A percentile compares a stretch with the other conserved stretches of the same genome.
These are phyloP conservation scores for Leersia perrieri DNA, from an alignment of 176 grass and related monocot species.

Conservation along the genomic window DNA sequence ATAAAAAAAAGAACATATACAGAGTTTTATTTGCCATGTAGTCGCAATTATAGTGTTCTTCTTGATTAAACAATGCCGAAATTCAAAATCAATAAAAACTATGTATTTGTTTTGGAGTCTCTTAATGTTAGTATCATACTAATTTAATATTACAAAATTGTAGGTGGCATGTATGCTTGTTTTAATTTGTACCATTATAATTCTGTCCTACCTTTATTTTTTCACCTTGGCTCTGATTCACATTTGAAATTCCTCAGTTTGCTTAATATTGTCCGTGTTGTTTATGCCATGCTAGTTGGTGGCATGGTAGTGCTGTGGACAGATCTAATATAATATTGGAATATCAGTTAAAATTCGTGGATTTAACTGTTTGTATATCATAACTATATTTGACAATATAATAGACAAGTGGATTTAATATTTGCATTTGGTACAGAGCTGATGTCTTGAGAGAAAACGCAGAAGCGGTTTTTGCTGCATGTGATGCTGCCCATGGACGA, in stretches of 20 bases:
- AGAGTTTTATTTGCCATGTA: too few relatives aligned
- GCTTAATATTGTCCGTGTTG: not conserved
- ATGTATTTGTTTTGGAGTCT: too few relatives aligned
- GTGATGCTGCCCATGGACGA: slow-evolving; percentile 95
- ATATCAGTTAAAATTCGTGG: not conserved
- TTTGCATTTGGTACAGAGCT: slow-evolving; percentile 60
- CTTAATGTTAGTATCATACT: too few relatives aligned
- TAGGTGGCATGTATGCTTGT: not conserved
- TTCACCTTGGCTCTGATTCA: not conserved
- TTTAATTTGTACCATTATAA: not conserved
- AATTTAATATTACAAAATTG: not conserved
- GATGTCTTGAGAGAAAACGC: slow-evolving; percentile 97
- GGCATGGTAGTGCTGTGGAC: not conserved
- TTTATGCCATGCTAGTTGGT: slow-evolving; percentile 15
- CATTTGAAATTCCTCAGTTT: not conserved
- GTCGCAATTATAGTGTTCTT: too few relatives aligned
- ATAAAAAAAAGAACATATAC: too few relatives aligned
- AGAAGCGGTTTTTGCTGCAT: slow-evolving; percentile 88
- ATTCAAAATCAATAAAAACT: too few relatives aligned
- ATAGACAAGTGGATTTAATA: not conserved
- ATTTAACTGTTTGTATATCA: slow-evolving; percentile 21
- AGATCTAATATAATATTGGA: not conserved
- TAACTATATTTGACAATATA: not conserved
- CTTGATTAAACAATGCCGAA: too few relatives aligned
- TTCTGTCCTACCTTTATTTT: not conserved